Base-by-base conservation (phyloP, 2,329 filamentous ascomycete genomes). In the Diaporthe destruens region DNA sequence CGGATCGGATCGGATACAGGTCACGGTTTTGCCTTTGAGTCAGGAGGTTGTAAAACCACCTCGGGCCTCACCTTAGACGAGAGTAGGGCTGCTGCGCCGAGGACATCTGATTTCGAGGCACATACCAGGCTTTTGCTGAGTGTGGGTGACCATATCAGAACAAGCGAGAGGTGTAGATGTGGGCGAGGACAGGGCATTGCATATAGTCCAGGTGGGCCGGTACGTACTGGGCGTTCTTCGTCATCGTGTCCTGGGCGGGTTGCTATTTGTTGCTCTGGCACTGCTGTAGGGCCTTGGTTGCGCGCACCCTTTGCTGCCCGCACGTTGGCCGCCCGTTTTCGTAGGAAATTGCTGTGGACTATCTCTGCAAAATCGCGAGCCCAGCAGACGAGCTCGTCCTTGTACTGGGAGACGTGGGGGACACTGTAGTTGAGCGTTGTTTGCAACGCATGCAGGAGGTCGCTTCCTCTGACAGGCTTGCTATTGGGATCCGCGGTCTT, bases 341-440 rank as follows among this genome's bases (percentile, higher is more conserved):
- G 56, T 29, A 83, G 69, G 9, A 80, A 59, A 16, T 76, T 75
- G 55, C 78, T 81, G 14, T 78, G 74, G 49, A 84, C 63, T 39
- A 87, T 80, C 74, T 87, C 85, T 1, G 75, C 72, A 75, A 86
- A 87, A 76, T 86, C 78, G 34, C 79, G 80, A 9, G 85, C 85
- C 85, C 85, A 87, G 9, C 76, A 79, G 39, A 86, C 68, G 44
- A 69, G 77, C 2, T 73, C 69, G 6, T 23, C 53, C 34, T 42
- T 54, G 12, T 74, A 47, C 1, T 78, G 76, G 0, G 72, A 77
- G 3, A 85, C 81, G 73, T 85, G 84, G 2, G 81, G 80, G 6
- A 85, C 84, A 11, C 75, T 72, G 20, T 82, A 72, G 1, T 83
- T 82, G 0, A 87, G 69, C 16, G 84, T 81, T 6, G 84, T 81